Base-by-base conservation (phyloP, 805 yeast genomes). In the Lipomyces sp. region DNA sequence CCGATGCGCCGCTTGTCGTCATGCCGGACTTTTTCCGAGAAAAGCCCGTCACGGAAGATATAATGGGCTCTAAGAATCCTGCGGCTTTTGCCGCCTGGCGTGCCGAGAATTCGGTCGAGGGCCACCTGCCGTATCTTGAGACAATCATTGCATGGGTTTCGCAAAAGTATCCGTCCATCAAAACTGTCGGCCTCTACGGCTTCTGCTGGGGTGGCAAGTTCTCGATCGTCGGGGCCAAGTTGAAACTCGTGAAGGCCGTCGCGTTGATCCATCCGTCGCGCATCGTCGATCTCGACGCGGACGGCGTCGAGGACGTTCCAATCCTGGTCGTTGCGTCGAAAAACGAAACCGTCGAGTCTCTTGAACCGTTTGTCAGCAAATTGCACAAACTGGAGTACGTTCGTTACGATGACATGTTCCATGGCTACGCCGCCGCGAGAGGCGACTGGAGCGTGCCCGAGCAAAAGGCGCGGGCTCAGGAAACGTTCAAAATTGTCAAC, bases 151-250 rank as follows among this genome's bases (percentile, higher is more conserved):
- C 31, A n/a, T 45, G 28, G 35, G 32, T 54, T 28, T 43, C 40
- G 29, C n/a, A 14, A 10, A 43, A 33, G 19, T 50, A 43, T 23
- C 55, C 55, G 23, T 11, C 39, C 21, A 49, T 54, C 18, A 37
- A 43, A 16, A 36, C 40, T 2, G 45, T 45, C 14, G 58, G 58
- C 13, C 38, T 54, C 16, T 55, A 55, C 43, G 60, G 60, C 6
- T 43, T 50, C 21, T 57, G 60, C 50, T 57, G 60, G 60, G 60
- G 60, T 16, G 59, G 52, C 4, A 57, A 57, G 39, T n/a, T 54
- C 18, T 23, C 57, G 8, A 43, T 51, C 18, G 14, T 46, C 18
- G 35, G 45, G 11, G 54, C 58, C 2, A 29, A 37, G 32, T 24
- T 29, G 22, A 26, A 40, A 13, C 22, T 49, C 8, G 53, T 57